phyloP scores from a whole-genome alignment of 345 rosid species.

The Eucalyptus globulus region DNA sequence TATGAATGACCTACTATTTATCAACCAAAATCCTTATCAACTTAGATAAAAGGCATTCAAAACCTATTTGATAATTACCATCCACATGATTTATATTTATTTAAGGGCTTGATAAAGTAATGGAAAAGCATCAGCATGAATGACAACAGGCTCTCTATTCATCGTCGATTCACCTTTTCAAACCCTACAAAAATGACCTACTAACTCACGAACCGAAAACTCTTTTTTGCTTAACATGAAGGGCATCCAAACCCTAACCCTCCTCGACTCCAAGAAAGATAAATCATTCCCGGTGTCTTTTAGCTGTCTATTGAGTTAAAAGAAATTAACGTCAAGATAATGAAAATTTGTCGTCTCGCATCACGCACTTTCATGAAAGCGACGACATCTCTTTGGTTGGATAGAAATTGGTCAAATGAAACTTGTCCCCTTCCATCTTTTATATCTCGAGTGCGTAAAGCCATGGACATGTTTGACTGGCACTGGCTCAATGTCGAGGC shows the following conservation, averaged over 20 bases:
- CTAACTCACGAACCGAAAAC: background rate
- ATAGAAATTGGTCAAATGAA: background rate
- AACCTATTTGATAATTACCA: background rate
- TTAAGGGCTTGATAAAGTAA: background rate
- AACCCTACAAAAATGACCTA: background rate
- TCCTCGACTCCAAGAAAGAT: background rate
- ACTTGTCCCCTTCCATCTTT: background rate
- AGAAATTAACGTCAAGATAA: background rate
- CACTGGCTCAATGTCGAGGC: background rate
- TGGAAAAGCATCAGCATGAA: background rate
- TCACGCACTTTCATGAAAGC: background rate
- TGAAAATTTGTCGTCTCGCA: background rate
- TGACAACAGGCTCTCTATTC: background rate
- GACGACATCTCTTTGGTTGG: background rate
- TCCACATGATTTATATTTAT: background rate
- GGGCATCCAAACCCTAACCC: background rate
- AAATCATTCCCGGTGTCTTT: background rate
- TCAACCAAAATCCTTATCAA: background rate
- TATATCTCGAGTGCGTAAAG: background rate
- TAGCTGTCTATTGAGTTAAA: background rate
- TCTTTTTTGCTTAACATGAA: background rate
- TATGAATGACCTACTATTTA: background rate
- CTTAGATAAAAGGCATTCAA: background rate
- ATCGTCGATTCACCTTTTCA: background rate
- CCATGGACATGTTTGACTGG: background rate